Evolutionary conservation across 768 basidiomycete species (phyloP), one percentile per base, ranked within the genome.

Genomic region (Mycena galericulata): DNA sequence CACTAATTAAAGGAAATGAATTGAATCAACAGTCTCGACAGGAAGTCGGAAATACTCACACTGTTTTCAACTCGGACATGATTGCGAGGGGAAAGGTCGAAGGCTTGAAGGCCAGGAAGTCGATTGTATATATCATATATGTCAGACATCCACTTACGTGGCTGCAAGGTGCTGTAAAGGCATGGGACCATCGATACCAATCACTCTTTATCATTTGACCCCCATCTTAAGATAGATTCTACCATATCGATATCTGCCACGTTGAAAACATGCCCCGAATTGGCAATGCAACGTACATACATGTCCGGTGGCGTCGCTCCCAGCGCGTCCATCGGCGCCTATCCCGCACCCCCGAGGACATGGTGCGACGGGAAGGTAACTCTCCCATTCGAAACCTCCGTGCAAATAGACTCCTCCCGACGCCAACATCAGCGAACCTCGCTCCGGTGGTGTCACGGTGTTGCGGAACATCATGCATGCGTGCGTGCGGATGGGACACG

Each of bases 111-210:
- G n/a, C n/a, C n/a, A n/a, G n/a, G n/a, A n/a, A n/a, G n/a, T n/a
- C n/a, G n/a, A n/a, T n/a, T n/a, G n/a, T n/a, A n/a, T n/a, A n/a
- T n/a, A n/a, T n/a, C n/a, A n/a, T n/a, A n/a, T n/a, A n/a, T n/a
- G n/a, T n/a, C n/a, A n/a, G n/a, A n/a, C n/a, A n/a, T n/a, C n/a
- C n/a, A n/a, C n/a, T n/a, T n/a, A n/a, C n/a, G n/a, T n/a, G n/a
- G n/a, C n/a, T n/a, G n/a, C n/a, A n/a, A n/a, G n/a, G 22, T 56
- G 54, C 54, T 56, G 38, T 56, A 56, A 56, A 56, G 54, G 22
- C 36, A 24, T 56, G 36, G 54, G 36, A 56, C 22, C 38, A 56
- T 56, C 36, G 53, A 54, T 54, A 54, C 30, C 53, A 32, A 54
- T 36, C n/a, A n/a, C 51, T 22, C 26, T n/a, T n/a, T 55, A 20